Evolutionary conservation across 495 filamentous ascomycete species (phyloP), one percentile per base, ranked within the genome.

Genomic region (Jackrogersella minutella): DNA sequence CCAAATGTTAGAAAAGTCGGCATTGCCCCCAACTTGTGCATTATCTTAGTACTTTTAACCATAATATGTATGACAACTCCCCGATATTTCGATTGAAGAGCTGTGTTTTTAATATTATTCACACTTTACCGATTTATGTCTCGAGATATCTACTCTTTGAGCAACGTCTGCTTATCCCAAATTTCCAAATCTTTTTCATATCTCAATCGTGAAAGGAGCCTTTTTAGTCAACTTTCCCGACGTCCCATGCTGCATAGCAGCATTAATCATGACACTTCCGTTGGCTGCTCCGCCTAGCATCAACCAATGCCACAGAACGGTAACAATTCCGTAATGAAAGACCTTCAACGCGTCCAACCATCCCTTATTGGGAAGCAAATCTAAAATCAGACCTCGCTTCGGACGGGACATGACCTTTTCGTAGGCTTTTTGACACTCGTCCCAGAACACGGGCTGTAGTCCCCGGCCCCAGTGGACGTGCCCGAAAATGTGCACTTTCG

Each of bases 401-500:
- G 77, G 84, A 31, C 82, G 71, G 4, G 75, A 74, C 79, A 86
- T 82, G 9, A 92, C 77, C 31, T 82, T 76, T 75, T 93, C 91
- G 82, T 91, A 93, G 0, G 85, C 82, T 21, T 68, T 76, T 71
- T 96, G 91, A 49, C 85, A 88, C 44, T 90, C 83, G 73, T 96
- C 92, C 86, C 88, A 97, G 78, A 87, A 93, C 0, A 91, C 79
- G 2, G 85, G 78, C 69, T 93, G 87, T 19, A 77, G 73, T 5
- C 88, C 88, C 56, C 83, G 75, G n/a, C 84, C 86, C 59, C 79
- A 87, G 76, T 98, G 95, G 22, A 96, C 82, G 73, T 98, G 95
- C 4, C 93, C 94, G 76, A 96, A 97, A 57, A 97, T 84, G 75
- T 98, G 94, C 9, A 97, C 78, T 28, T 79, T 79, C 2, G 94